Base-by-base conservation (phyloP, 768 basidiomycete species). In the Naganishia onofrii region DNA sequence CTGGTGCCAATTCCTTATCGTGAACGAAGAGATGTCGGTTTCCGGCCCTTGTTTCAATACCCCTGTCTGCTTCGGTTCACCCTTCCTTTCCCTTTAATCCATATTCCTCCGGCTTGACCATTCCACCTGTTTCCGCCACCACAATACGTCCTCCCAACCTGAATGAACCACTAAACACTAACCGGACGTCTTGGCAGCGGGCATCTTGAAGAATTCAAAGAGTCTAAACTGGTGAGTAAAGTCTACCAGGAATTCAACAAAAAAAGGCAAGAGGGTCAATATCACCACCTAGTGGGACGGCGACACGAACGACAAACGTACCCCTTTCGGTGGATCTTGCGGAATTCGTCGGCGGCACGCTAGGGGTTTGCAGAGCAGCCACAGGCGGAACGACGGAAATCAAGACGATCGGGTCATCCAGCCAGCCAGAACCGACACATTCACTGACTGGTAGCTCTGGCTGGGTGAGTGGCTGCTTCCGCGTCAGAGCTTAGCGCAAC, bases 261-360 rank as follows among this genome's bases (percentile, higher is more conserved):
- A 51, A 51, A 51, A 51, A n/a, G 3, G 23, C 23, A 44, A 26
- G 31, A 44, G 38, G 38, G 60, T 63, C 60, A 63, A 44, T 63
- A 38, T 46, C 60, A 29, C 38, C 38, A 44, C 9, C 60, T 31
- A 0, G 9, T 5, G 7, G 10, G 9, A 32, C 29, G 34, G 38
- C 57, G 32, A 4, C 38, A 28, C 36, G 15, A 4, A 26, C 23
- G 32, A 23, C 15, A 9, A 63, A 29, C 60, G 38, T 44, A 63
- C 60, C 60, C 60, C 60, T 63, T 44, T 34, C 60, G 60, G 60
- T 63, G 60, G 60, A 63, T 63, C 60, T 63, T 63, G 60, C 36
- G 60, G 60, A 63, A 63, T 63, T 63, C 60, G 60, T 63, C 60
- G 60, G 60, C 12, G 54, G 36, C 36, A 42, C 38, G 38, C 23